Conservation (phyloP, 176 grass and related monocot species). For the Oryza meridionalis region DNA sequence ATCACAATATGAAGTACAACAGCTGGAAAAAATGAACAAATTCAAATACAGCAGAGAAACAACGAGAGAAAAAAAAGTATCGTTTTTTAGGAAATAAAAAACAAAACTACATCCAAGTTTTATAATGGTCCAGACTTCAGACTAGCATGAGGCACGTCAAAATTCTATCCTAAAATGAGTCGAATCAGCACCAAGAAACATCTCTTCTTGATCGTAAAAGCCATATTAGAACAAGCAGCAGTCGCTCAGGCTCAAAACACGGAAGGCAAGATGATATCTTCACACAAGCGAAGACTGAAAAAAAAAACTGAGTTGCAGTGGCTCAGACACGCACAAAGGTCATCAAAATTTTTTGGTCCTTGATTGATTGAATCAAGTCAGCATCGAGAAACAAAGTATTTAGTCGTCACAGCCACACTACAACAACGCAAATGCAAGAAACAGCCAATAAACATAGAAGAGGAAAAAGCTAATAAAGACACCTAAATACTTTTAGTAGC, state of each 20-base stretch:
- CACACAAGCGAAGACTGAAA: neutral
- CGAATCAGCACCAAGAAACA: slow-evolving; percentile 47
- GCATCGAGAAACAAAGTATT: slow-evolving; percentile 51
- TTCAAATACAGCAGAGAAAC: neutral
- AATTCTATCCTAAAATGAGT: slow-evolving; percentile 36
- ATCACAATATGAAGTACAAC: neutral
- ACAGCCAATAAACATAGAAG: neutral
- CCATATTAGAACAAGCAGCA: neutral
- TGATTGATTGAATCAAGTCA: slow-evolving; percentile 43
- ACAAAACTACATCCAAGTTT: neutral
- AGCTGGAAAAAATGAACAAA: neutral
- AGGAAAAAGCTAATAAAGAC: neutral
- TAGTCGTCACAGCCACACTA: slow-evolving; percentile 50
- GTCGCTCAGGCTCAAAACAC: neutral
- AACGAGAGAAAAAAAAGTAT: neutral
- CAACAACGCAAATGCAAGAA: neutral
- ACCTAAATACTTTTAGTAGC: neutral
- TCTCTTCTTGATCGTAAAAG: slow-evolving; percentile 31
- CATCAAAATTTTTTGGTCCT: slow-evolving; percentile 44
- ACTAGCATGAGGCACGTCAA: slow-evolving; percentile 61
- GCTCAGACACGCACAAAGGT: slow-evolving; percentile 60
- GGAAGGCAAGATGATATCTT: neutral
- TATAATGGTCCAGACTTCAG: slow-evolving; percentile 51
- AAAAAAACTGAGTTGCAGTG: neutral
- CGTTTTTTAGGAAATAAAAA: neutral